phyloP scores from a whole-genome alignment of 2,329 filamentous ascomycete species.

The Cercospora janseana region DNA sequence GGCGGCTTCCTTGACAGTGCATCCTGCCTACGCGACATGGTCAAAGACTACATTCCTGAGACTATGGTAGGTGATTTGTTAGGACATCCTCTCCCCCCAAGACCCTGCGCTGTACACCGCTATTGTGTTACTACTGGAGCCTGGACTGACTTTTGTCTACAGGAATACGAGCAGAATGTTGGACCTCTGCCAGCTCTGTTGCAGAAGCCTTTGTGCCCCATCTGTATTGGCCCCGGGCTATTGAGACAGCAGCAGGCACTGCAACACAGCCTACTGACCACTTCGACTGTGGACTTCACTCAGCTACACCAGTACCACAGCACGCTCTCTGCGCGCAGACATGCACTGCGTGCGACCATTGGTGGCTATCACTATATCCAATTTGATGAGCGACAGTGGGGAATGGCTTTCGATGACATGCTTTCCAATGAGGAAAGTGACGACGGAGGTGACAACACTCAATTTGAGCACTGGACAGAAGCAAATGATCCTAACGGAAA shows the following conservation, averaged over 20 bases:
- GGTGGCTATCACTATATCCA: conserved; percentile 27
- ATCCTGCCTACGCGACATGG: conserved; percentile 18
- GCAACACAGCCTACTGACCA: conserved; percentile 19
- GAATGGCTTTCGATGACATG: conserved; percentile 30
- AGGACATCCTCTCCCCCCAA: too few species aligned
- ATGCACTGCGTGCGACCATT: neutral
- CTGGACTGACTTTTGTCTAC: too few species aligned
- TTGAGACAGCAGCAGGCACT: conserved; percentile 28
- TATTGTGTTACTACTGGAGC: too few species aligned
- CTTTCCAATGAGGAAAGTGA: conserved; percentile 16
- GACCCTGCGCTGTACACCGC: too few species aligned
- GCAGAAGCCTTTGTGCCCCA: conserved; percentile 29
- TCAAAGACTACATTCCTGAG: conserved; percentile 25
- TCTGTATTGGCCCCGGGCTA: conserved; percentile 30
- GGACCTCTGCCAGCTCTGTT: conserved; percentile 8
- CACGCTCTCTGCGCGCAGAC: neutral
- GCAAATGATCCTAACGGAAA: conserved; percentile 29
- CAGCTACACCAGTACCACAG: conserved; percentile 21
- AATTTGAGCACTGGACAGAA: conserved; percentile 28
- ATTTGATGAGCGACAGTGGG: conserved; percentile 34
- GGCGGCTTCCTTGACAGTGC: conserved; percentile 26
- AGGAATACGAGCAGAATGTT: conserved; percentile 12
- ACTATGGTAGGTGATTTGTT: too few species aligned
- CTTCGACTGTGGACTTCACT: conserved; percentile 8
- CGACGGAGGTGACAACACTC: conserved; percentile 12